Percentiles rank a stretch among this genome's conserved stretches.
These are phyloP conservation scores for Sarcodon aspratus DNA, from an alignment of 768 basidiomycete species.

Conservation along the genomic window DNA sequence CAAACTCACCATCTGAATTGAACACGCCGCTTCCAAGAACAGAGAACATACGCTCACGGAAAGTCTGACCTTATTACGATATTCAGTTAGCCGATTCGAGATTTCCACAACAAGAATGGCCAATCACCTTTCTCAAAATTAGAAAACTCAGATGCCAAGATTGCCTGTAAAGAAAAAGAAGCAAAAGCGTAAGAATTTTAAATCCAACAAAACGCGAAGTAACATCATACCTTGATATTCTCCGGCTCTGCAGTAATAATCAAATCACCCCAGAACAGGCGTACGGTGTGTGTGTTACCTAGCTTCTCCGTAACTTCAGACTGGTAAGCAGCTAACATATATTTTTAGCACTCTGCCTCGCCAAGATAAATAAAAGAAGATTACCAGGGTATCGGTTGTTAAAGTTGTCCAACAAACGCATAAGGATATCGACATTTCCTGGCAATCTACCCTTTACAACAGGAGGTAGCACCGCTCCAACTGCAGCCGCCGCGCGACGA, in stretches of 20 bases:
- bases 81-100: not conserved
- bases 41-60: conserved; percentile 16
- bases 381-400: conserved; percentile 25
- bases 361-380: too few species aligned
- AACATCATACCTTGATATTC: conserved; percentile 25
- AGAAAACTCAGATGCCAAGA: conserved; percentile 33
- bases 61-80: conserved; percentile 10
- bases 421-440: conserved; percentile 24
- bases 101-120: conserved; percentile 8
- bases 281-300: too few species aligned
- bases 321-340: not conserved
- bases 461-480: conserved; percentile 20
- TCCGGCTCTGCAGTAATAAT: conserved; percentile 37
- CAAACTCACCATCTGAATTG: conserved; percentile 34
- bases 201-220: not conserved
- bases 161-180: conserved; percentile 16
- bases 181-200: too few species aligned
- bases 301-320: too few species aligned
- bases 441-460: conserved; percentile 17
- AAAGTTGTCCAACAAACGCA: conserved; percentile 8
- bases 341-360: not conserved
- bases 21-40: conserved; percentile 44
- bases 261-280: not conserved
- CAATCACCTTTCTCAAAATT: conserved; percentile 27
- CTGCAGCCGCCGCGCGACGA: not conserved